Conservation (phyloP, 1,139 yeast genomes). For the Citeromyces hawaiiensis region DNA sequence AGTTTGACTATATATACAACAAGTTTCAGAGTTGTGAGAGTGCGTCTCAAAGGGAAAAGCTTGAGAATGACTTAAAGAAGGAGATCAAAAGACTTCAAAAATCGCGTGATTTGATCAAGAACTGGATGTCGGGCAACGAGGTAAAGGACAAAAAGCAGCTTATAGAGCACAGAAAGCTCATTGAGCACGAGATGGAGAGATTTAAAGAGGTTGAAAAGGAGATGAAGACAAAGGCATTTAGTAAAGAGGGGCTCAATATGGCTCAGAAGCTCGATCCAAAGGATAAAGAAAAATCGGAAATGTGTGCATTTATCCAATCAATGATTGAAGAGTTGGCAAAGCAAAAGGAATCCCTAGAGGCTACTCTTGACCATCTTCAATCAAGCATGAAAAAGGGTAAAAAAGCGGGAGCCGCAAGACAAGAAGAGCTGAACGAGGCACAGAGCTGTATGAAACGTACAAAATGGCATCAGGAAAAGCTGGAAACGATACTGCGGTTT, state of each 20-base stretch:
- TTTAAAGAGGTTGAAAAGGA: constrained; percentile 91
- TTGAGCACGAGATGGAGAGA: constrained; percentile 92
- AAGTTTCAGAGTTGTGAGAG: constrained; percentile 75
- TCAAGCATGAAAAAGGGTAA: constrained; percentile 41
- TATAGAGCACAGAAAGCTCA: constrained; percentile 68
- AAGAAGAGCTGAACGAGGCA: constrained; percentile 43
- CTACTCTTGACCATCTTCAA: constrained; percentile 52
- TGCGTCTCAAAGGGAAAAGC: constrained; percentile 84
- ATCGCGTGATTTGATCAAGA: constrained; percentile 88
- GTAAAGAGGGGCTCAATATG: constrained; percentile 83
- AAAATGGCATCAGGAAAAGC: constrained; percentile 60
- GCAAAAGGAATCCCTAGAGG: constrained; percentile 72
- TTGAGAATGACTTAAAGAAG: constrained; percentile 86
- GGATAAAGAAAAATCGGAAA: constrained; percentile 69
- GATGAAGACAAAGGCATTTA: constrained; percentile 91
- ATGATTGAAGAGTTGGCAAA: constrained; percentile 74
- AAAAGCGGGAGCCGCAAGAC: constrained; percentile 32
- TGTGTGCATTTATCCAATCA: constrained; percentile 56
- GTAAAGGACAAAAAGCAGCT: constrained; percentile 79
- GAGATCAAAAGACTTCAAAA: constrained; percentile 94
- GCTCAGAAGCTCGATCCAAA: constrained; percentile 60
- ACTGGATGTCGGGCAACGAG: constrained; percentile 88
- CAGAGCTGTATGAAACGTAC: constrained; percentile 65
- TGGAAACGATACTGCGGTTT: constrained; percentile 67
- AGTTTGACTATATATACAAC: constrained; percentile 79